Base-by-base conservation (phyloP, 176 grass and related monocot genomes). In the Typha latifolia region DNA sequence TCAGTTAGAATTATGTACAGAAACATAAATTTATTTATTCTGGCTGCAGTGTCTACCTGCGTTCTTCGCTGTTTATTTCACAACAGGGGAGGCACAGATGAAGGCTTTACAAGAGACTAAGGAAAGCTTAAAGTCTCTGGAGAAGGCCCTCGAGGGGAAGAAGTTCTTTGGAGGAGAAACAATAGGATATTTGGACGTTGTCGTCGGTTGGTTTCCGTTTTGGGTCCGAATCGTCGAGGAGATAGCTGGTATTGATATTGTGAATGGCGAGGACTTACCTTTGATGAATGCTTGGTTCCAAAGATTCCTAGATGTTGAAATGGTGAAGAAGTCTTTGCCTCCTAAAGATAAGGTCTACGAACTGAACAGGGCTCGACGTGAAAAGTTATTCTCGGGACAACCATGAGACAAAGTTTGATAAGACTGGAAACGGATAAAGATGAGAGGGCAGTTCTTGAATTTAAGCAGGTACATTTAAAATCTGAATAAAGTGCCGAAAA, bases 161-260 rank as follows among this genome's bases (percentile, higher is more conserved):
- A 73, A 61, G 49, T 83, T 90, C 79, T 86, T 85, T 10, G 82
- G 82, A 14, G 82, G 87, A 13, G 87, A 82, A 47, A 18, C 47
- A 15, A 62, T 90, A 29, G 79, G 82, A 16, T 90, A 74, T 63
- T 61, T 90, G 12, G 87, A 86, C 75, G 2, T 90, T 31, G 19
- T 74, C 12, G 64, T 77, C n/a, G 87, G 79, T 27, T 90, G 87
- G 87, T 77, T 49, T 51, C 51, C 79, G 8, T 21, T 75, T 26
- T 82, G 82, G 86, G 31, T 90, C 34, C 82, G 75, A 0, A 23
- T 86, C 51, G 13, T 80, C 16, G 79, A 85, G 71, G 82, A 86
- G 69, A 22, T 77, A 13, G 13, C 4, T 3, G 64, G 82, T 32
- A 56, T 34, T 63, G 23, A 20, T 7, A 16, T 73, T 21, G 79